A percentile compares a stretch with the other conserved stretches of the same genome.
phyloP scores from a whole-genome alignment of 352 stramenopile species.

The Phytophthora cactorum region DNA sequence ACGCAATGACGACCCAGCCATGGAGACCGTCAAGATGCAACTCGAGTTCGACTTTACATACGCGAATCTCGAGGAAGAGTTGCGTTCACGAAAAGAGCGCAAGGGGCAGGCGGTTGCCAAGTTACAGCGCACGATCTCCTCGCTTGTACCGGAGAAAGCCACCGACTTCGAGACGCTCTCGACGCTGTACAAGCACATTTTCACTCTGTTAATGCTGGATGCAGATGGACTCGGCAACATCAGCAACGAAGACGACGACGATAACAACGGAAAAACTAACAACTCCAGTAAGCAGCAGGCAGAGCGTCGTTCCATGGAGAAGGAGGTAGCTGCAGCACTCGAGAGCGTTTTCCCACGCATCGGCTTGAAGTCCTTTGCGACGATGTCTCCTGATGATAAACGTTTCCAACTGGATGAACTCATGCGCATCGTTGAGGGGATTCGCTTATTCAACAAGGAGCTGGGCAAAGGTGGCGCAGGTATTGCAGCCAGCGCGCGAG shows the following conservation, averaged over 20 bases:
- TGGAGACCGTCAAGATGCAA: conserved; percentile 96
- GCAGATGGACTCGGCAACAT: conserved; percentile 36
- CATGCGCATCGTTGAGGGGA: conserved; percentile 91
- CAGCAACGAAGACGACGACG: conserved; percentile 22
- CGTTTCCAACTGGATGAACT: conserved; percentile 91
- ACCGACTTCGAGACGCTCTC: conserved; percentile 93
- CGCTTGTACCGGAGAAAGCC: conserved; percentile 73
- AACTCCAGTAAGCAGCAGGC: conserved; percentile 43
- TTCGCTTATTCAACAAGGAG: conserved; percentile 94
- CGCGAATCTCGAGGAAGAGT: conserved; percentile 78
- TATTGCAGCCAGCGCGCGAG: conserved; percentile 67
- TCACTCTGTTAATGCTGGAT: conserved; percentile 83
- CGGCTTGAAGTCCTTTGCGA: conserved; percentile 94
- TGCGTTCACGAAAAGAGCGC: conserved; percentile 61
- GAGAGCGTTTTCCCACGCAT: conserved; percentile 96
- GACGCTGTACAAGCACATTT: conserved; percentile 91
- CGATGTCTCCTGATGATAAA: conserved; percentile 91
- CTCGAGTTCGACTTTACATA: conserved; percentile 94
- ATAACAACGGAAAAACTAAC: conserved; percentile 20
- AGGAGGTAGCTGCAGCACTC: conserved; percentile 90
- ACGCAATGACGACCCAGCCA: conserved; percentile 75
- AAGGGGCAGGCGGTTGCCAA: conserved; percentile 67
- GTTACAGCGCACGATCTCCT: conserved; percentile 78
- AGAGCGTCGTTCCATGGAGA: conserved; percentile 78
- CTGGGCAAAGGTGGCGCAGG: conserved; percentile 87